Evolutionary conservation across 1,284 basidiomycete genomes (phyloP), one percentile per base, ranked within the genome.

Genomic region (Xanthoconium separans): DNA sequence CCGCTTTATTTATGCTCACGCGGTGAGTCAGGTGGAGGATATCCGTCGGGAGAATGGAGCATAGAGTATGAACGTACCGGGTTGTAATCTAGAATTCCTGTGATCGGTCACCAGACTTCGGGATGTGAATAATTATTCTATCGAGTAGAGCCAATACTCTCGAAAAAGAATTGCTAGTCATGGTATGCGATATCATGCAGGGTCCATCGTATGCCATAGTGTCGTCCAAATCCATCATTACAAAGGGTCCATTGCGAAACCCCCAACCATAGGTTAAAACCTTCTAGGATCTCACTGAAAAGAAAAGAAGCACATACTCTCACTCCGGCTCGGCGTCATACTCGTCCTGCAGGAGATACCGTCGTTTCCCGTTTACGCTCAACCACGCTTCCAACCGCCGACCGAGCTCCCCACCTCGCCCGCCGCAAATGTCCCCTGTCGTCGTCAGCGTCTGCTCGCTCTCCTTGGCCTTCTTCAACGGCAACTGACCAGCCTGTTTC

Each of bases 391-490:
- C 88, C 49, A 90, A 70, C 51, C 87, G 70, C 46, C 85, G 71
- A 24, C 87, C 87, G 7, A 90, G 72, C 72, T 90, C 87, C 6
- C 87, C 88, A 0, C 87, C 87, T 6, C 84, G 77, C 31, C 88
- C 87, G 42, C 87, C 87, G 64, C 87, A 89, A 22, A 84, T 79
- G 66, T 89, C 88, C 1, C 87, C 87, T 18, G 81, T 84, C 45
- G 76, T 81, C 55, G 82, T 78, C 62, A 90, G 70, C 74, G 82
- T 80, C 72, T 83, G 80, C 70, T 89, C 86, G 65, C 75, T 63
- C 65, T 76, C 77, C 60, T 70, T 77, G 68, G 87, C 86, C 56
- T 77, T 78, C 39, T 76, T 76, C 55, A 84, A 75, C 39, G 78
- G 75, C 20, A 79, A 70, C 73, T 56, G 68, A 6, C 64, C 63